Evolutionary conservation across 805 yeast genomes (phyloP), one percentile per base, ranked within the genome.

Genomic region (Sungouiozyma intestinalis): DNA sequence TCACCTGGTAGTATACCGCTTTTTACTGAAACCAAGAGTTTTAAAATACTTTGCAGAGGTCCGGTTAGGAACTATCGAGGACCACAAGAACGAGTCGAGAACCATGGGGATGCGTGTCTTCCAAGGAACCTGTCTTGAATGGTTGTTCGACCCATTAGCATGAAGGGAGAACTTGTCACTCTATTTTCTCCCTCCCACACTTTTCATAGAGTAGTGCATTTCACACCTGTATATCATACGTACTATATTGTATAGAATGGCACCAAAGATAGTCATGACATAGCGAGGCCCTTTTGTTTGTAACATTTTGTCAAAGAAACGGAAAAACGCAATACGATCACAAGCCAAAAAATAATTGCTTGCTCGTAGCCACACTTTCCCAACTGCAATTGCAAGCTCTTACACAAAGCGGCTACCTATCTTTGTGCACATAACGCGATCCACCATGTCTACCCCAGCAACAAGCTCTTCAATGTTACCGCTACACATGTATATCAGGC

Each of bases 91-190:
- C n/a, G 65, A 63, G 37, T 71, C 74, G 15, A 58, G 64, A 14
- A 74, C 79, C 29, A 66, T 74, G 68, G 84, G 83, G n/a, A 77
- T 78, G 85, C 66, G 83, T 45, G 73, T 78, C 18, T 77, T 79
- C 54, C 55, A 63, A 46, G 66, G 69, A 35, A 68, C 78, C 3
- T 54, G 57, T 45, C 52, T 74, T 36, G 73, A 73, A 55, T 62
- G 65, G 55, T 72, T 70, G 47, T 79, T 79, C 57, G 80, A 76
- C 55, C 83, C 77, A 16, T 63, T 61, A 48, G 62, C 60, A 59
- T 71, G 47, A 59, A 18, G 11, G 11, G 29, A 24, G n/a, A n/a
- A n/a, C n/a, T n/a, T n/a, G n/a, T n/a, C n/a, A n/a, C n/a, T n/a
- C n/a, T n/a, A n/a, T n/a, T n/a, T n/a, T n/a, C n/a, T n/a, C n/a